Evolutionary conservation across 2,329 filamentous ascomycete genomes (phyloP).

Genomic region (Lasiodiplodia gonubiensis): DNA sequence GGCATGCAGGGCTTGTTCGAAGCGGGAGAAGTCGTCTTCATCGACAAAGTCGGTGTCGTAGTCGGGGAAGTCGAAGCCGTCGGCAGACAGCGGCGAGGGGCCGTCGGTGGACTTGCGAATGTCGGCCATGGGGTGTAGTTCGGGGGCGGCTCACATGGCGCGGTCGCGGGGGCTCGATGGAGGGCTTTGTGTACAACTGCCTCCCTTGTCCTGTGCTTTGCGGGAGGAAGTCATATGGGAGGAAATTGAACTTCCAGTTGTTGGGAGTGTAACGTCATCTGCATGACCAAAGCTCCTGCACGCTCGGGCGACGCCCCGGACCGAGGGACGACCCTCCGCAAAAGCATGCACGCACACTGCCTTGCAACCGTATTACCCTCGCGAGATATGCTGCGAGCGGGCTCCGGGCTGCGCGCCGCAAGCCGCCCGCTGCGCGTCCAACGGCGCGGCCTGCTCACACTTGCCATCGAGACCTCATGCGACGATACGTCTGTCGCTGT

Average conservation of each 20-base stretch:
- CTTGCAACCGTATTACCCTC: background rate
- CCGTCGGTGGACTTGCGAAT: constrained; percentile 55
- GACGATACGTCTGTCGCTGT: constrained; percentile 93
- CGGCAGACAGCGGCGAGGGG: constrained; percentile 64
- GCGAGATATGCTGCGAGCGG: constrained; percentile 11
- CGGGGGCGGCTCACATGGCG: constrained; percentile 16
- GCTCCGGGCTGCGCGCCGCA: background rate
- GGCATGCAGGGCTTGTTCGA: constrained; percentile 80
- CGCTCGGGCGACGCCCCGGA: background rate
- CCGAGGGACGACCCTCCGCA: constrained; percentile 1
- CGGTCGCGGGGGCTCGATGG: background rate
- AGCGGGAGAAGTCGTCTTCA: constrained; percentile 74
- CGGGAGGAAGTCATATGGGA: background rate
- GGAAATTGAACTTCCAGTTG: background rate
- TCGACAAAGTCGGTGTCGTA: constrained; percentile 77
- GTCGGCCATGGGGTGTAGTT: constrained; percentile 48
- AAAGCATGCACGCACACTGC: background rate
- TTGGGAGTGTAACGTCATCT: background rate
- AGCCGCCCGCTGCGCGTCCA: background rate
- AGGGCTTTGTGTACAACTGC: constrained; percentile 8
- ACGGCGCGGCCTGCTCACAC: constrained; percentile 48
- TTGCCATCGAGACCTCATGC: constrained; percentile 85
- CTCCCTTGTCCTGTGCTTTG: constrained; percentile 17
- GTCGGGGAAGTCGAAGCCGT: constrained; percentile 80
- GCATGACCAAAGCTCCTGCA: background rate